Evolutionary conservation across 768 basidiomycete species (phyloP), one percentile per base, ranked within the genome.

Genomic region (Termitomyces sp.): DNA sequence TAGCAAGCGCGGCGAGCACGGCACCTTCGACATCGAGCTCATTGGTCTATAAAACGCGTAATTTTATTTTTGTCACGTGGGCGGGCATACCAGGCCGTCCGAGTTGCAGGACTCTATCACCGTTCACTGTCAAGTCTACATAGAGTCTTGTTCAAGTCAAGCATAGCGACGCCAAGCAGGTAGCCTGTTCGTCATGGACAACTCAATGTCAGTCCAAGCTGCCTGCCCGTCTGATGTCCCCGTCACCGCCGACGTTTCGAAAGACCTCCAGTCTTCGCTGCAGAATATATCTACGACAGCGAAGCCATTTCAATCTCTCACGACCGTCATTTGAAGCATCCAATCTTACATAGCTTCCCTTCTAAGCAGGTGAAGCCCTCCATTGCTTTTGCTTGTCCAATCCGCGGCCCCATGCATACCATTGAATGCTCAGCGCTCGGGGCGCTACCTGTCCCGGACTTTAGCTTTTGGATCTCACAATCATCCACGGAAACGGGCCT

Each of bases 1-100:
- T 40, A 40, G 50, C 53, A 45, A 39, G 44, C 24, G 33, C 44
- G 45, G 20, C 39, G 55, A 61, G 38, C 22, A 50, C 60, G 60
- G 18, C 49, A 15, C 24, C 32, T 38, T 60, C 8, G 38, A 60
- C 46, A 22, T 44, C 35, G 33, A 57, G 55, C 55, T 46, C 18
- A 32, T 20, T 32, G n/a, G 11, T 54, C 33, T 36, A 52, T 51
- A 35, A n/a, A 55, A 55, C 39, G 54, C 39, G 28, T n/a, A 57
- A 33, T 45, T 57, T 56, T 22, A 18, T 36, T 36, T 7, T 24
- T 0, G 35, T 57, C 56, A 57, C 56, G 56, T 57, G 56, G 7
- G 24, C 42, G 46, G 44, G 9, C 56, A 49, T 16, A 18, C 45
- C 18, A 48, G 45, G 35, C 55, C 45, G 45, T 5, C 15, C 24